These are phyloP conservation scores for Nannochloris sp. DNA, from an alignment of 139 green algal genomes.

Conservation along the genomic window DNA sequence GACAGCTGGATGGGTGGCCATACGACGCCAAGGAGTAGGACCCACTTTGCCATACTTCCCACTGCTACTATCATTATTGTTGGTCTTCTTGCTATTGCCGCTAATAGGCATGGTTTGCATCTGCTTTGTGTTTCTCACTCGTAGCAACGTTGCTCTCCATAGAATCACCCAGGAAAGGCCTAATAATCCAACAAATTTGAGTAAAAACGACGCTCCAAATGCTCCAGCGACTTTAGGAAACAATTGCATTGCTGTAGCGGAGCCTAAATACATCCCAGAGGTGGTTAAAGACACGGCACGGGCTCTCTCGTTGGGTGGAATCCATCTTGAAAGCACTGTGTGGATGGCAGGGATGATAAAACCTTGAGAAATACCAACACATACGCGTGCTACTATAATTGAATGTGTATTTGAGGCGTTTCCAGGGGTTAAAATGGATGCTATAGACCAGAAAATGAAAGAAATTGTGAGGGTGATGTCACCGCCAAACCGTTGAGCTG, in stretches of 20 bases:
- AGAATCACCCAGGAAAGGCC: conserved; percentile 73
- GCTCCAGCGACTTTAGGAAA: conserved; percentile 60
- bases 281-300: conserved; percentile 85
- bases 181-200: conserved; percentile 58
- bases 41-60: neutral
- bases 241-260: conserved; percentile 77
- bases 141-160: conserved; percentile 46
- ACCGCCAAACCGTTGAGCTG: conserved; percentile 84
- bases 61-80: neutral
- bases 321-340: conserved; percentile 57
- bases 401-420: neutral
- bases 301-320: conserved; percentile 80
- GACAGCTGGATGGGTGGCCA: conserved; percentile 67
- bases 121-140: neutral
- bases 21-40: conserved; percentile 52
- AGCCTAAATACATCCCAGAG: conserved; percentile 97
- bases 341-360: conserved; percentile 88
- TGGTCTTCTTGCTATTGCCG: conserved; percentile 4
- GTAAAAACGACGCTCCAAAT: conserved; percentile 51
- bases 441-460: conserved; percentile 74
- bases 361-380: conserved; percentile 82
- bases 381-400: conserved; percentile 47
- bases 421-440: conserved; percentile 69
- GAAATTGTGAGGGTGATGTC: conserved; percentile 66
- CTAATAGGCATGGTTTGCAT: neutral